These are phyloP conservation scores for Chlamydomonas sp. DNA, from an alignment of 139 green algal genomes.

Conservation along the genomic window DNA sequence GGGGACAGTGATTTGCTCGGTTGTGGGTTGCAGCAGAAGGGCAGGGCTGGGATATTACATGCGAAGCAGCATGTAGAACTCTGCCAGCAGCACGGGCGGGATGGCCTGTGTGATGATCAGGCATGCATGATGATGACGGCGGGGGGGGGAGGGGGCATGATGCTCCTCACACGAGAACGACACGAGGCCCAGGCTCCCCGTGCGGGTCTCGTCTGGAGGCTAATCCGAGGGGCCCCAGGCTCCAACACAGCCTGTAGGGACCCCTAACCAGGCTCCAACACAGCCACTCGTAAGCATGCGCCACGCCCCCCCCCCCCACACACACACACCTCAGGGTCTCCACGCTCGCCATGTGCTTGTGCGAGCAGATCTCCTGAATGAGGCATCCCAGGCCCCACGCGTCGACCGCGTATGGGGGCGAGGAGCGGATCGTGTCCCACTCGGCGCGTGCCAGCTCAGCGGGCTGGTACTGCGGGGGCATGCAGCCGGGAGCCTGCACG, in stretches of 20 bases:
- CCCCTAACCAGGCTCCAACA: no score
- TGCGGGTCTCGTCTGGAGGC: no score
- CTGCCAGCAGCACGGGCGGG: constrained; percentile 60
- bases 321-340: constrained; percentile 38
- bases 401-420: constrained; percentile 89
- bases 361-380: constrained; percentile 78
- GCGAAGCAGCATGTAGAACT: constrained; percentile 93
- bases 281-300: neutral
- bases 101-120: constrained; percentile 68
- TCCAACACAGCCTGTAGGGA: no score
- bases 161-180: no score
- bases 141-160: no score
- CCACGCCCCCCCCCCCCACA: no score
- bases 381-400: constrained; percentile 95
- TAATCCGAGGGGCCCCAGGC: no score
- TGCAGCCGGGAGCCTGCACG: constrained; percentile 19
- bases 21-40: no score
- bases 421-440: constrained; percentile 62
- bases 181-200: no score
- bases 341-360: constrained; percentile 28
- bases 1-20: no score
- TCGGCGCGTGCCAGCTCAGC: constrained; percentile 76
- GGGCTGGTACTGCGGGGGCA: constrained; percentile 81
- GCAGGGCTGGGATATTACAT: neutral
- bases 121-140: no score